phyloP scores from a whole-genome alignment of 1,284 basidiomycete species.

The Puccinia novopanici region DNA sequence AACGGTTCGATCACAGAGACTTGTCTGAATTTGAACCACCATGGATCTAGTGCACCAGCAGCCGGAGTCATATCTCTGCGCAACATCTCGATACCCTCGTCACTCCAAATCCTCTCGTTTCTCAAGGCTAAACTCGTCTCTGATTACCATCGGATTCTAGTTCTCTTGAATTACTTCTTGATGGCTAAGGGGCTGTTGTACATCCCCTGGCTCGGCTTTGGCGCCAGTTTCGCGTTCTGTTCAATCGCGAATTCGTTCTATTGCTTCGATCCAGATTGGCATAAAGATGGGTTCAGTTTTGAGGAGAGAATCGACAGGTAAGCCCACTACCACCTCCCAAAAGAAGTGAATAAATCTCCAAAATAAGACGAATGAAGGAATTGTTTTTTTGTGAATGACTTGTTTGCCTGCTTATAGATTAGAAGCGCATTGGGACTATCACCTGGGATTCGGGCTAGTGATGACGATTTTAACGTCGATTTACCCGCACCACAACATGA shows the following conservation, averaged over 20 bases:
- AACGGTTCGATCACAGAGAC: slow-evolving; percentile 6
- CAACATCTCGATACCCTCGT: background rate
- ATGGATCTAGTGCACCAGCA: background rate
- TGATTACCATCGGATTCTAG: slow-evolving; percentile 14
- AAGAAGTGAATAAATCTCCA: background rate
- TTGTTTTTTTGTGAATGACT: background rate
- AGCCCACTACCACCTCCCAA: background rate
- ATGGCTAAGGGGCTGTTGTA: slow-evolving; percentile 15
- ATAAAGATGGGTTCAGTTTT: slow-evolving; percentile 12
- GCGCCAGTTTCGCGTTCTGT: slow-evolving; percentile 11
- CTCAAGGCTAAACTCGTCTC: background rate
- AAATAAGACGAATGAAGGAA: background rate
- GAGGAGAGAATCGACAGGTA: slow-evolving; percentile 15
- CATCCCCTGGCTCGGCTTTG: background rate
- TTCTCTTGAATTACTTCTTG: slow-evolving; percentile 28
- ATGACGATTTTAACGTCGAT: slow-evolving; percentile 22
- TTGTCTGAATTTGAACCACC: background rate
- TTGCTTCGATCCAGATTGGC: slow-evolving; percentile 38
- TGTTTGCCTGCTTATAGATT: background rate
- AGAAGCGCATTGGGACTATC: slow-evolving; percentile 40
- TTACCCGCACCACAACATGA: slow-evolving; percentile 1
- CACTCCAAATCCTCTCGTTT: background rate
- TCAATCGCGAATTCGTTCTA: slow-evolving; percentile 35
- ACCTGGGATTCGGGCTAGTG: slow-evolving; percentile 33
- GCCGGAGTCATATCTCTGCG: background rate